Conservation (phyloP, 148 eudicot genomes). For the Salicornia ramosissima region DNA sequence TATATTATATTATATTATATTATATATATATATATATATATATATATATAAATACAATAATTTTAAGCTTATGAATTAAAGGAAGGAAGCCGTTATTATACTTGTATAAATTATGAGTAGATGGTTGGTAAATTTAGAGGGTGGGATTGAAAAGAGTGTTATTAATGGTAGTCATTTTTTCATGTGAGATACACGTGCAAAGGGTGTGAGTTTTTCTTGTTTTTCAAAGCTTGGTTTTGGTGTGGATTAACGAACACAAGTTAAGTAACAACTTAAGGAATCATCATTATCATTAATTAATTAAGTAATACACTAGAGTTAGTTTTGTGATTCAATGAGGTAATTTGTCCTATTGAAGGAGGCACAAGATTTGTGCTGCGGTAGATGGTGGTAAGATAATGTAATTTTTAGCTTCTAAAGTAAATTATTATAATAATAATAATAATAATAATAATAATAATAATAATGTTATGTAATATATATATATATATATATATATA, state of each 20-base stretch:
- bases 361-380: slow-evolving; percentile 66
- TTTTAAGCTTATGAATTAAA: slow-evolving; percentile 16
- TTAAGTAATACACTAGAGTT: slow-evolving; percentile 16
- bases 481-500: no score
- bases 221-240: background rate
- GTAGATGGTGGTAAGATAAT: slow-evolving; percentile 23
- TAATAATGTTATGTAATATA: no score
- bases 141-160: slow-evolving; percentile 24
- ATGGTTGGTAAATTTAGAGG: slow-evolving; percentile 3
- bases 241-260: background rate
- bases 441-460: no score
- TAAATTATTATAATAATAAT: no score
- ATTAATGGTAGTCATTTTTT: slow-evolving; percentile 16
- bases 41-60: slow-evolving; percentile 26
- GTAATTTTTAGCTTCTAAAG: no score
- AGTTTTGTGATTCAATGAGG: slow-evolving; percentile 19
- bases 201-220: slow-evolving; percentile 25
- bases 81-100: slow-evolving; percentile 22
- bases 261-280: background rate
- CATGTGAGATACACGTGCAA: slow-evolving; percentile 44
- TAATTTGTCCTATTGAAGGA: slow-evolving; percentile 24
- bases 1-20: no score
- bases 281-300: background rate
- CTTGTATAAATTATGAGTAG: slow-evolving; percentile 1
- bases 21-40: slow-evolving; percentile 9